Evolutionary conservation across 768 basidiomycete species (phyloP).

Genomic region (Serendipita sp.): DNA sequence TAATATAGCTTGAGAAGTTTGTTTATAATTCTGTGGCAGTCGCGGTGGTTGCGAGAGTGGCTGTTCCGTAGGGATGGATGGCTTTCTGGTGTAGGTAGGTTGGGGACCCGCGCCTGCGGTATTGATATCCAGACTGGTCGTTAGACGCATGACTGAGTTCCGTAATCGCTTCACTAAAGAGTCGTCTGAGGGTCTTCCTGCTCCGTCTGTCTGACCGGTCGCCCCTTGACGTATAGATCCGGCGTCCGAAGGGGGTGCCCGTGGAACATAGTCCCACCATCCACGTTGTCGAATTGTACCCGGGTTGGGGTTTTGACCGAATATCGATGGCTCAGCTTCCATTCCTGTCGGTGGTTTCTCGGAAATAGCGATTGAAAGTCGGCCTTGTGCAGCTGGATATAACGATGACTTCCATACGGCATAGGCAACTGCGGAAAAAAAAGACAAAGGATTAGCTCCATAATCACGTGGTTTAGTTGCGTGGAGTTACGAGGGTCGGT

Average conservation of each 20-base stretch:
- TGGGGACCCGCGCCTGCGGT: background rate
- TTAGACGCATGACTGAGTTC: slow-evolving; percentile 1
- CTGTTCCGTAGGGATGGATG: slow-evolving; percentile 1
- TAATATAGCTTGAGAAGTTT: background rate
- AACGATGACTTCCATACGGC: slow-evolving; percentile 39
- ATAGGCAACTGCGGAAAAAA: slow-evolving; percentile 28
- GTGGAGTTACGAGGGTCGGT: background rate
- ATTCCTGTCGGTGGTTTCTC: slow-evolving; percentile 25
- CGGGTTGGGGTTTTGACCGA: slow-evolving; percentile 13
- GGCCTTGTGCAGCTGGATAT: slow-evolving; percentile 35
- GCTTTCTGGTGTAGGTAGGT: slow-evolving; percentile 2
- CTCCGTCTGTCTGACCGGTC: background rate
- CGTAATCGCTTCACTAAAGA: background rate
- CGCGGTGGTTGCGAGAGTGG: slow-evolving; percentile 8
- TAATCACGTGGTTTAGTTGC: background rate
- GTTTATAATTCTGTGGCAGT: background rate
- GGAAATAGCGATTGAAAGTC: slow-evolving; percentile 36
- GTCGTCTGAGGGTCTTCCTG: background rate
- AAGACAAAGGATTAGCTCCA: slow-evolving; percentile 9
- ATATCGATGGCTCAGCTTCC: slow-evolving; percentile 14
- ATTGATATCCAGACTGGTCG: background rate
- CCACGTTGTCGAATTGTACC: slow-evolving; percentile 20
- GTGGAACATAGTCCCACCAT: slow-evolving; percentile 43
- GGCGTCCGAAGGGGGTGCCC: slow-evolving; percentile 6
- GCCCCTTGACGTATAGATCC: background rate